phyloP scores from a whole-genome alignment of 805 yeast species.

The Wickerhamiella cacticola region DNA sequence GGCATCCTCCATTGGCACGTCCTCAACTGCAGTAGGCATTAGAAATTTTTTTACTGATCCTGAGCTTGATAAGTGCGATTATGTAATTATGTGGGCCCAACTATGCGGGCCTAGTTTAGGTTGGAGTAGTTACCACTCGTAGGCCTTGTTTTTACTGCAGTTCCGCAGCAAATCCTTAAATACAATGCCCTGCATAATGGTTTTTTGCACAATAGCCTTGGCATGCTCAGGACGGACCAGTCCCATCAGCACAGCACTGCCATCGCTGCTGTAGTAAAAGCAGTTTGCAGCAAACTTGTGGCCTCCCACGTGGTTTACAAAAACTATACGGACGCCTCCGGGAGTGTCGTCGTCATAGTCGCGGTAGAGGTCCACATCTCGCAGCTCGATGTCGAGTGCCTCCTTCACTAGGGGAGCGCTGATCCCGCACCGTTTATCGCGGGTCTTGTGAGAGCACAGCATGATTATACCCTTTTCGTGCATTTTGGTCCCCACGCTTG shows the following conservation, averaged over 20 bases:
- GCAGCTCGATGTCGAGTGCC: constrained; percentile 58
- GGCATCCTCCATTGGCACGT: constrained; percentile 7
- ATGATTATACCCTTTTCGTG: constrained; percentile 35
- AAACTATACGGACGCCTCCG: constrained; percentile 60
- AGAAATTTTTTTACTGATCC: not conserved
- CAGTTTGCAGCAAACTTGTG: constrained; percentile 91
- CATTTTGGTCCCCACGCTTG: constrained; percentile 31
- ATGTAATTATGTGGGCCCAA: not conserved
- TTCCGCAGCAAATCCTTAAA: constrained; percentile 59
- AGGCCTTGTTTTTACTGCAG: constrained; percentile 25
- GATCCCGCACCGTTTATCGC: constrained; percentile 88
- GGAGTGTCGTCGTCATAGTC: constrained; percentile 66
- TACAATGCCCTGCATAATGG: constrained; percentile 55
- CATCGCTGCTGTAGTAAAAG: constrained; percentile 56
- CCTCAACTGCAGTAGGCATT: constrained; percentile 12
- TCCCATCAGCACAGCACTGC: constrained; percentile 81
- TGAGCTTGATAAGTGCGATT: not conserved
- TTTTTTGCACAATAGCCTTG: constrained; percentile 60
- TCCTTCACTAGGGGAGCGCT: constrained; percentile 85
- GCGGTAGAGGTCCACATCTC: constrained; percentile 60
- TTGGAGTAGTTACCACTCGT: constrained; percentile 24
- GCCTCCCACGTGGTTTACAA: constrained; percentile 85
- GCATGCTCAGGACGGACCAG: constrained; percentile 70
- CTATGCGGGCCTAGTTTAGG: not conserved
- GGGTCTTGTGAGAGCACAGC: constrained; percentile 77